These are phyloP conservation scores for Colletotrichum cordylinicola DNA, from an alignment of 2,329 filamentous ascomycete species.

Conservation along the genomic window DNA sequence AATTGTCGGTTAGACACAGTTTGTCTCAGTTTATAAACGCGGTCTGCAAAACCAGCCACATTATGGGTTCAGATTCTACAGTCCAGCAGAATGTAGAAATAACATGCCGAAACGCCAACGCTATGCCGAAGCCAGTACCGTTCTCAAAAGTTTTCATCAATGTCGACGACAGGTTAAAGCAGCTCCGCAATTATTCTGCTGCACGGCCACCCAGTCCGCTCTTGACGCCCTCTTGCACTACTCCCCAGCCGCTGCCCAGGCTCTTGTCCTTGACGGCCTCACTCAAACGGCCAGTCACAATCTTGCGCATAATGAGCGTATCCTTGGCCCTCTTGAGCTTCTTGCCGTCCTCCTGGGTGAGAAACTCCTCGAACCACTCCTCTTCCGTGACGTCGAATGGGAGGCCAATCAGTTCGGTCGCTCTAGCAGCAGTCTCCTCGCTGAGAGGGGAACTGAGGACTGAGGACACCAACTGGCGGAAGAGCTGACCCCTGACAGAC, in stretches of 20 bases:
- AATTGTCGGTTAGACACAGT: background rate
- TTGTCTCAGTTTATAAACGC: background rate
- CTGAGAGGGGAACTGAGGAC: constrained; percentile 52
- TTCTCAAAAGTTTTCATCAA: background rate
- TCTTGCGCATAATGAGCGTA: constrained; percentile 74
- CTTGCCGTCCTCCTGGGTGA: constrained; percentile 70
- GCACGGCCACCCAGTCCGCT: constrained; percentile 37
- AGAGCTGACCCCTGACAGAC: constrained; percentile 65
- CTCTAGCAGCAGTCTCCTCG: constrained; percentile 56
- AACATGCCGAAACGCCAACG: constrained; percentile 20
- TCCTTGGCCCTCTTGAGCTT: constrained; percentile 71
- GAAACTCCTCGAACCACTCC: constrained; percentile 73
- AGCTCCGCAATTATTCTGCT: background rate
- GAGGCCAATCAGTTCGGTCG: constrained; percentile 74
- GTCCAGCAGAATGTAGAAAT: background rate
- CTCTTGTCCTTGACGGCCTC: constrained; percentile 52
- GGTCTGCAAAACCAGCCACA: background rate
- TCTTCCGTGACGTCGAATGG: constrained; percentile 77
- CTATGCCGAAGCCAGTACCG: constrained; percentile 12
- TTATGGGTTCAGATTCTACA: background rate
- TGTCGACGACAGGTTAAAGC: too few species aligned
- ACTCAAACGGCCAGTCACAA: constrained; percentile 68
- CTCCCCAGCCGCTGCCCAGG: constrained; percentile 51
- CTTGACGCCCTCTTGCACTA: constrained; percentile 57
- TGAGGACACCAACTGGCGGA: constrained; percentile 68